Percentiles rank a stretch among this genome's conserved stretches.
Evolutionary conservation across 192 early-diverging fungal species (phyloP).

Genomic region (Backusella morwellensis): DNA sequence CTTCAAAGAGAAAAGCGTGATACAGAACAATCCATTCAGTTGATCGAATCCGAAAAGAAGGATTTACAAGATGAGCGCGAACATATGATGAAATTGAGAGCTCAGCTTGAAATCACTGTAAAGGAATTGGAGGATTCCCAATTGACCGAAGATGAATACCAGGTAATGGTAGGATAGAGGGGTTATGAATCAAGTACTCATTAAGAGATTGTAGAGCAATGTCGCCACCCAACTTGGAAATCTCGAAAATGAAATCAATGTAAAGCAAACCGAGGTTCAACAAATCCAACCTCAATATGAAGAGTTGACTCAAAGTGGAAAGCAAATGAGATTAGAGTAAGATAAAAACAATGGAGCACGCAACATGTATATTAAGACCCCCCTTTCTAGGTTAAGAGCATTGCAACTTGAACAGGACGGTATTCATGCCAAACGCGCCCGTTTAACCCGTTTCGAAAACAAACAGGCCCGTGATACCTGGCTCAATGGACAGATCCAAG

Average conservation of each 20-base stretch:
- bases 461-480: slow-evolving; percentile 78
- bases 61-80: slow-evolving; percentile 73
- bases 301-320: slow-evolving; percentile 55
- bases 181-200: neutral
- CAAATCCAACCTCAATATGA: slow-evolving; percentile 64
- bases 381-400: slow-evolving; percentile 48
- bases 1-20: slow-evolving; percentile 52
- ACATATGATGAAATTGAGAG: slow-evolving; percentile 71
- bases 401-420: slow-evolving; percentile 69
- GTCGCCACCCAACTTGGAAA: slow-evolving; percentile 21
- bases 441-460: slow-evolving; percentile 72
- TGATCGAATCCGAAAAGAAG: slow-evolving; percentile 65
- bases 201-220: neutral
- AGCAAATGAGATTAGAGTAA: slow-evolving; percentile 64
- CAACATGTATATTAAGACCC: neutral
- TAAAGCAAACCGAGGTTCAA: slow-evolving; percentile 66
- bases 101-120: slow-evolving; percentile 76
- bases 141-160: slow-evolving; percentile 41
- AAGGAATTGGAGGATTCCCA: slow-evolving; percentile 77
- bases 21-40: slow-evolving; percentile 60
- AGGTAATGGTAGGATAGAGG: slow-evolving; percentile 21
- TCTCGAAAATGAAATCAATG: slow-evolving; percentile 55
- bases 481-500: slow-evolving; percentile 68
- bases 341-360: neutral
- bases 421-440: slow-evolving; percentile 85